These are phyloP conservation scores for Bruguiera hainesii DNA, from an alignment of 441 rosid genomes.

Conservation along the genomic window DNA sequence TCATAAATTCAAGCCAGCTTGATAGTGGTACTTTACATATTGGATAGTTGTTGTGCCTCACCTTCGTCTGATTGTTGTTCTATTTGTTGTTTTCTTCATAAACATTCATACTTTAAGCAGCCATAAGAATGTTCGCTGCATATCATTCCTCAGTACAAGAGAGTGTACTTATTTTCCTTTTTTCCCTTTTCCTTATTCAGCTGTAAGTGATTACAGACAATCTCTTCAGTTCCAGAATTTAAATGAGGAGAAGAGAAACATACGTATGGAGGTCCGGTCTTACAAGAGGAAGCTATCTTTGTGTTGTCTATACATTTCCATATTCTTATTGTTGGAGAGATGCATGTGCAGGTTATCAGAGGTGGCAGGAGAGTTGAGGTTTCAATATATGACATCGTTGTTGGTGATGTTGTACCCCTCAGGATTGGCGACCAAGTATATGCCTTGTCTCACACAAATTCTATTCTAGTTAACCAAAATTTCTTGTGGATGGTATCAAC, in stretches of 20 bases:
- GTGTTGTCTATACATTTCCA: conserved; percentile 9
- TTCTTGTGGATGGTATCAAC: conserved; percentile 9
- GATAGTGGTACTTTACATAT: not conserved
- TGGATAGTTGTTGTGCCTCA: not conserved
- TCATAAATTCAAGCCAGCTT: not conserved
- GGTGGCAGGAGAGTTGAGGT: conserved; percentile 89
- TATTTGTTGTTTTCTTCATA: not conserved
- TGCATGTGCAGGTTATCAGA: conserved; percentile 62
- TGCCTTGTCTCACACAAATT: conserved; percentile 7
- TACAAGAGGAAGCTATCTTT: conserved; percentile 9
- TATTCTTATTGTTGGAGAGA: conserved; percentile 19
- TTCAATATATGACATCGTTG: conserved; percentile 91
- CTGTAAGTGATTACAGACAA: conserved; percentile 90
- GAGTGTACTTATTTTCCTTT: not conserved
- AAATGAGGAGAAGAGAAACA: conserved; percentile 94
- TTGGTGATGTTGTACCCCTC: conserved; percentile 90
- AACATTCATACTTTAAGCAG: not conserved
- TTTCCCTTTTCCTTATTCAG: conserved; percentile 39
- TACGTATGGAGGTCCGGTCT: conserved; percentile 71
- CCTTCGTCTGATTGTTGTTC: not conserved
- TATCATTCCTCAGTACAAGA: not conserved
- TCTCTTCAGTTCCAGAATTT: conserved; percentile 98
- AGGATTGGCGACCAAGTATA: conserved; percentile 92
- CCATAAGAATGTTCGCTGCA: not conserved
- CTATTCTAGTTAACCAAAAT: not conserved